These are phyloP conservation scores for Lasiodiplodia gonubiensis DNA, from an alignment of 2,329 filamentous ascomycete species.

Conservation along the genomic window DNA sequence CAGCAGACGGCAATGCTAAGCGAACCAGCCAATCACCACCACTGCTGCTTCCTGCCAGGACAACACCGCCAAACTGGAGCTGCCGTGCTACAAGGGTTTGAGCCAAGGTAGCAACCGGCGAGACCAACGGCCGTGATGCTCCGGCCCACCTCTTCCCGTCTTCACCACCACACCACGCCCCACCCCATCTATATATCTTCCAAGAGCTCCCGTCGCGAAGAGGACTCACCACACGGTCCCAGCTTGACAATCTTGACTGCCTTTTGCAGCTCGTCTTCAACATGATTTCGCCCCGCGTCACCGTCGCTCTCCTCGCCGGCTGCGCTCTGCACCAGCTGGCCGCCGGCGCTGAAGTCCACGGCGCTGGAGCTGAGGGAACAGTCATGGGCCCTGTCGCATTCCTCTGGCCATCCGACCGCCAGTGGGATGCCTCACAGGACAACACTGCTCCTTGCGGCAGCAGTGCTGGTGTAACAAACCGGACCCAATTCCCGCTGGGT, in stretches of 20 bases:
- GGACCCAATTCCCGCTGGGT: slow-evolving; percentile 64
- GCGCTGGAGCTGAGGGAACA: slow-evolving; percentile 38
- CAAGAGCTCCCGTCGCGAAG: background rate
- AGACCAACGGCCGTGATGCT: background rate
- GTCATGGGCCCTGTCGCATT: slow-evolving; percentile 64
- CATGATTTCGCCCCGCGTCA: slow-evolving; percentile 1
- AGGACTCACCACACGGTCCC: background rate
- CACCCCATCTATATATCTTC: slow-evolving; percentile 12
- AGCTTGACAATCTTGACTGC: background rate
- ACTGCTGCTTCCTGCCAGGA: background rate
- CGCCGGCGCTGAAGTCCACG: slow-evolving; percentile 26
- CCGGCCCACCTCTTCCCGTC: background rate
- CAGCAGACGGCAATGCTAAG: slow-evolving; percentile 6
- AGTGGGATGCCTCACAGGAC: slow-evolving; percentile 61
- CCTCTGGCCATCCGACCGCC: slow-evolving; percentile 64
- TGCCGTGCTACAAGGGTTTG: background rate
- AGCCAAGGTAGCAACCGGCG: background rate
- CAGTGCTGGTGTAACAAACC: slow-evolving; percentile 52
- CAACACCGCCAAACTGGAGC: slow-evolving; percentile 2
- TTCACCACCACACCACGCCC: background rate
- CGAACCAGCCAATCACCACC: slow-evolving; percentile 15
- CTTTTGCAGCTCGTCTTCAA: background rate
- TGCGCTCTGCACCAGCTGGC: slow-evolving; percentile 12
- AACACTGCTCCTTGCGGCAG: slow-evolving; percentile 66
- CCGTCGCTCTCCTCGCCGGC: background rate